phyloP scores from a whole-genome alignment of 2,329 filamentous ascomycete genomes.

The Cladobotryum mycophilum region DNA sequence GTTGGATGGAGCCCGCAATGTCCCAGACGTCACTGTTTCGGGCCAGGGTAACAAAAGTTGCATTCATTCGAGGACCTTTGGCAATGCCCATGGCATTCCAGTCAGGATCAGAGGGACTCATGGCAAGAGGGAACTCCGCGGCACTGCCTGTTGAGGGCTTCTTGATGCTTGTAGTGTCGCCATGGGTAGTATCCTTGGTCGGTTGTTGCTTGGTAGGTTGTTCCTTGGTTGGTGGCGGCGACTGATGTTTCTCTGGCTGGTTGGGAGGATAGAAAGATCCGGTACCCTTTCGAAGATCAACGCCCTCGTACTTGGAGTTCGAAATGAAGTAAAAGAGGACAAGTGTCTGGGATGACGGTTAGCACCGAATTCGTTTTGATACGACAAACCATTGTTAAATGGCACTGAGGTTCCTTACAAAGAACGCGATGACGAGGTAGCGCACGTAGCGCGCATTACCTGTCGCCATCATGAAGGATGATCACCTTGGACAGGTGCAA shows the following conservation, averaged over 20 bases:
- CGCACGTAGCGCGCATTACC: slow-evolving; percentile 68
- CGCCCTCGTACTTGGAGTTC: slow-evolving; percentile 42
- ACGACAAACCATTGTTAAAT: neutral
- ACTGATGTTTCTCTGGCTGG: neutral
- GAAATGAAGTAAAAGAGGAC: slow-evolving; percentile 79
- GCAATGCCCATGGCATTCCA: slow-evolving; percentile 50
- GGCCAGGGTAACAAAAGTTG: slow-evolving; percentile 93
- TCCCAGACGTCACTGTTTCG: slow-evolving; percentile 95
- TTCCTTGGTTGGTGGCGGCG: slow-evolving; percentile 14
- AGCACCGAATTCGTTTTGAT: too few relatives aligned
- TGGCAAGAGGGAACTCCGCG: slow-evolving; percentile 41
- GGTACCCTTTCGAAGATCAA: slow-evolving; percentile 15
- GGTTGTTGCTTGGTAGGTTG: neutral
- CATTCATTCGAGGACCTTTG: slow-evolving; percentile 77
- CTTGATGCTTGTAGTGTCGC: slow-evolving; percentile 19
- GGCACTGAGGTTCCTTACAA: slow-evolving; percentile 52
- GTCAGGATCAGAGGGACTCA: slow-evolving; percentile 46
- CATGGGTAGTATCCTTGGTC: neutral
- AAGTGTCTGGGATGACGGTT: slow-evolving; percentile 42
- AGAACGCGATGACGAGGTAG: slow-evolving; percentile 74
- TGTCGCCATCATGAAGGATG: slow-evolving; percentile 49
- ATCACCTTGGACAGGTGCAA: neutral
- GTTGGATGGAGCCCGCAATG: slow-evolving; percentile 89
- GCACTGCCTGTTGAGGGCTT: slow-evolving; percentile 16
- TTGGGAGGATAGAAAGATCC: too few relatives aligned